Base-by-base conservation (phyloP, 805 yeast genomes). In the Yarrowia phangngaensis region DNA sequence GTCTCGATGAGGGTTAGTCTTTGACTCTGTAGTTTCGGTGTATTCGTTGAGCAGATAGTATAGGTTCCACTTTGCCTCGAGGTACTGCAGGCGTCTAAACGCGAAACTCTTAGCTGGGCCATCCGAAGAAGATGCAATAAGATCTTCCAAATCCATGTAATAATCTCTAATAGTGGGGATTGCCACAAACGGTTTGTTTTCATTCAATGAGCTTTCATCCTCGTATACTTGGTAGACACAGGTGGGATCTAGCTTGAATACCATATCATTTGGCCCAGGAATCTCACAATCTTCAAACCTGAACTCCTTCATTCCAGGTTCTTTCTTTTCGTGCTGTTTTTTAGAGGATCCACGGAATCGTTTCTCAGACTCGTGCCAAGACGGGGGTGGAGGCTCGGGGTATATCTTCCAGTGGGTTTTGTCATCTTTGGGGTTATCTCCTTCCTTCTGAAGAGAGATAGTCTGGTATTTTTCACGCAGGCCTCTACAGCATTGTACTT, bases 31-130 rank as follows among this genome's bases (percentile, higher is more conserved):
- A 14, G 82, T 83, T 64, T 92, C 99, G 61, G 87, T 92, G 63
- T 85, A 89, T 61, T 90, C 97, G 62, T 92, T 92, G 57, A 90
- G 71, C 53, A 92, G 67, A 53, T 78, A 77, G 69, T 90, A 92
- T 67, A 92, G 67, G 64, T 89, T 87, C 97, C 97, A 92, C 62
- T 89, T 86, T 20, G 97, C 96, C 64, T 92, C 98, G 49, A 92
- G 71, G 62, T 87, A 94, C 68, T 90, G 95, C 57, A 92, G 70
- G 59, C 98, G 76, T 64, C 90, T 80, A 67, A 87, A 92, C 0
- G 98, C 96, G 72, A 92, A 92, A 12, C 95, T 84, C 66, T 92
- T 92, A 12, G 94, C 79, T 4, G 99, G 98, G 0, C 99, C 99
- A 66, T 89, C 96, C 4, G 92, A 80, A 6, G 95, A 82, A 38